Evolutionary conservation across 2,329 filamentous ascomycete species (phyloP), one percentile per base, ranked within the genome.

Genomic region (Stylonectria norvegica): DNA sequence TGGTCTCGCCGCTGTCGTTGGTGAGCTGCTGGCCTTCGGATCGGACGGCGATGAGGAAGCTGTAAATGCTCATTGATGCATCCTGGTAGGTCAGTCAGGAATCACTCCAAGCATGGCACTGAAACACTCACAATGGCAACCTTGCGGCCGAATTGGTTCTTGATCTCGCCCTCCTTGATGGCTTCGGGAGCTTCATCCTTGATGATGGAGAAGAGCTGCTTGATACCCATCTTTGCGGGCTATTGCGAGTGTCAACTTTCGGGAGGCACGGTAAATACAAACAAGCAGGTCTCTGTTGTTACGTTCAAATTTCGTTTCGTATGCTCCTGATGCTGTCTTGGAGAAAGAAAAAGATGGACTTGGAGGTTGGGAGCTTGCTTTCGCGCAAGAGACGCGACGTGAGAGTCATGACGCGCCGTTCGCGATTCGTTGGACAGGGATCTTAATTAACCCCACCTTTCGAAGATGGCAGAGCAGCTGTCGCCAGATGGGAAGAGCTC

Each of bases 81-180:
- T 68, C 65, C 65, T 68, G 18, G 31, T 17, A 29, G n/a, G 27
- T 6, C 15, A 17, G 17, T 56, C n/a, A 57, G 42, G 2, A 37
- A 18, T 4, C 12, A n/a, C n/a, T 4, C 19, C 33, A 2, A 7
- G 17, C 19, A 5, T 9, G 2, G 5, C 9, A 10, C 14, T 11
- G n/a, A 20, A 15, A 9, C 20, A 74, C 87, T 62, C 73, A 95
- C 90, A 68, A 96, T 96, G 37, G 91, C 91, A 47, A 98, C 91
- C 70, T 98, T 98, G 64, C 93, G 87, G 50, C 93, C 93, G 63
- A 98, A 98, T 53, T 98, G 93, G 57, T 91, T 91, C 72, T 98
- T 98, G 75, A 98, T 98, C 62, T 98, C 93, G 45, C 93, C 89
- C 61, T 89, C 85, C 68, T 96, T 97, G 75, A 96, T 80, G 22